These are phyloP conservation scores for Deuterostichococcus epilithicus DNA, from an alignment of 139 green algal species.

Conservation along the genomic window DNA sequence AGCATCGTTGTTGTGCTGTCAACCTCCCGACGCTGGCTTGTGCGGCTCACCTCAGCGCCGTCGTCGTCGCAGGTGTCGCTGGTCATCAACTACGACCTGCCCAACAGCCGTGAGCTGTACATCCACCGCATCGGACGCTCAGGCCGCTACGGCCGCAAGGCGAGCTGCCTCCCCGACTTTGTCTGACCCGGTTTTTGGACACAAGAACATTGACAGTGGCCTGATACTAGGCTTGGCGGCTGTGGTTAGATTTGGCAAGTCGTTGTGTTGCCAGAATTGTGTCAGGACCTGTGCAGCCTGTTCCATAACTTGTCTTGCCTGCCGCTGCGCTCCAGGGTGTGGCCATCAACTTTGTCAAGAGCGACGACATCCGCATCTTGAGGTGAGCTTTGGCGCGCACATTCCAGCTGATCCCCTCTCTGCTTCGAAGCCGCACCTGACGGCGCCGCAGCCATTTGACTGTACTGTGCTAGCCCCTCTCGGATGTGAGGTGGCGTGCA, in stretches of 20 bases:
- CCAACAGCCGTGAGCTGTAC: constrained; percentile 97
- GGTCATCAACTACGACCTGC: constrained; percentile 99
- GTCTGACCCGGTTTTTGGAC: neutral
- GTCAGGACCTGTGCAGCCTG: neutral
- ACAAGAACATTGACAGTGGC: neutral
- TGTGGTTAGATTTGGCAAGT: no score
- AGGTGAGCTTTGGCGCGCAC: no score
- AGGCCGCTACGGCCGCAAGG: constrained; percentile 91
- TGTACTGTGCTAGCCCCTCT: no score
- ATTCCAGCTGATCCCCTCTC: no score
- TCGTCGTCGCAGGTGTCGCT: constrained; percentile 79
- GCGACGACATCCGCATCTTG: constrained; percentile 93
- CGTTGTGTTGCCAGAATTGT: no score
- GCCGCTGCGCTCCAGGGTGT: constrained; percentile 62
- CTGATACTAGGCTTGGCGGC: neutral
- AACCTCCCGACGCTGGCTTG: no score
- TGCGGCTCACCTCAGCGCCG: no score
- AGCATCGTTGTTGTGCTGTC: no score
- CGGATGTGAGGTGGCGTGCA: no score
- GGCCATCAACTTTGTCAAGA: constrained; percentile 98
- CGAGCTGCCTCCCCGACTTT: constrained; percentile 20
- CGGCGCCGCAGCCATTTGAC: no score
- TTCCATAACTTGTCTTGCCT: neutral
- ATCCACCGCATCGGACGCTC: constrained; percentile 98
- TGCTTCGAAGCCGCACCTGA: no score